These are phyloP conservation scores for Eucalyptus pauciflora DNA, from an alignment of 345 rosid species.

Conservation along the genomic window DNA sequence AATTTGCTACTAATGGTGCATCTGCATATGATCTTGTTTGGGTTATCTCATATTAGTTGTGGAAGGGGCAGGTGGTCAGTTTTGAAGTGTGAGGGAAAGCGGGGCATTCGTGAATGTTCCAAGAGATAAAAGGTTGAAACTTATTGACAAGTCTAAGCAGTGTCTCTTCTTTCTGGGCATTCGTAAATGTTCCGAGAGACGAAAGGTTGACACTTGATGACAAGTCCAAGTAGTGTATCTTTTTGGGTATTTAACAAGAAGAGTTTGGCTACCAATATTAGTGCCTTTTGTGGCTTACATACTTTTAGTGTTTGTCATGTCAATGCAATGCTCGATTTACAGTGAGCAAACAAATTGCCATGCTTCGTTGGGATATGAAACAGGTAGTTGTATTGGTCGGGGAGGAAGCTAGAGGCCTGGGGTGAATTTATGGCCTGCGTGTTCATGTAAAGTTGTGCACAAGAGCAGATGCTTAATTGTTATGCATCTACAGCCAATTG, in stretches of 20 bases:
- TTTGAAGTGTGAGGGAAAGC: neutral
- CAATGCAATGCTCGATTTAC: neutral
- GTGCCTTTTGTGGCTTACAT: neutral
- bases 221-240: neutral
- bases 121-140: neutral
- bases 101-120: neutral
- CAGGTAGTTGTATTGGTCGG: neutral
- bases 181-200: neutral
- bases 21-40: neutral
- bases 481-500: neutral
- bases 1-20: neutral
- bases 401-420: neutral
- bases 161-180: neutral
- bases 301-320: neutral
- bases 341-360: neutral
- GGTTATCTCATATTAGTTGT: accelerated
- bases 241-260: neutral
- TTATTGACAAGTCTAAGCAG: neutral
- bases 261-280: neutral
- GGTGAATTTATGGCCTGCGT: neutral
- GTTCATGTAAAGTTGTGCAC: neutral
- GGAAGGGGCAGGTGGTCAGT: neutral
- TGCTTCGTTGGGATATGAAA: neutral
- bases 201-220: accelerated
- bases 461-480: neutral